Percentiles rank a stretch among this genome's conserved stretches.
These are phyloP conservation scores for Sporothrix pseudoabietina DNA, from an alignment of 2,329 filamentous ascomycete genomes.

Conservation along the genomic window DNA sequence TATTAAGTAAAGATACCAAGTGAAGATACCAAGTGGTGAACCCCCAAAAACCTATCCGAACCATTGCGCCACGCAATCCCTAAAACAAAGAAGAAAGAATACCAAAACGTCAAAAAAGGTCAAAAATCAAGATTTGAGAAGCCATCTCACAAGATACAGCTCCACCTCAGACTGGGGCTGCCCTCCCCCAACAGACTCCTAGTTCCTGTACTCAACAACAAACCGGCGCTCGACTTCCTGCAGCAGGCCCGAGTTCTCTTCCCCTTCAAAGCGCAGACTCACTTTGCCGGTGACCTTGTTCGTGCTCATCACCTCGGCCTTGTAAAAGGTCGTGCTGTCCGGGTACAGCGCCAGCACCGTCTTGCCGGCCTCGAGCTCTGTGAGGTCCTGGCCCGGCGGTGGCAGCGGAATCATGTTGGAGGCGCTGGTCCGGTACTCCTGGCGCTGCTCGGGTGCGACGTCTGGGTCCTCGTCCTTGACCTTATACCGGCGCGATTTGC, in stretches of 20 bases:
- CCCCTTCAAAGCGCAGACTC: slow-evolving; percentile 75
- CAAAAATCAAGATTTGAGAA: too few relatives aligned
- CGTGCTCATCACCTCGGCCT: slow-evolving; percentile 76
- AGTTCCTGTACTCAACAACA: slow-evolving; percentile 68
- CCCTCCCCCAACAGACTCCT: neutral
- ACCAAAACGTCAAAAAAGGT: neutral
- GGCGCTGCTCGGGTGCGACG: slow-evolving; percentile 60
- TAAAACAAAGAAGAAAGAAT: neutral
- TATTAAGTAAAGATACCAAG: neutral
- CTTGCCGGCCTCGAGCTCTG: slow-evolving; percentile 67
- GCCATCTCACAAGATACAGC: too few relatives aligned
- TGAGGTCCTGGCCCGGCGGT: slow-evolving; percentile 54
- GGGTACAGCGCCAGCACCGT: slow-evolving; percentile 78
- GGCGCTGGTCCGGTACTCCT: slow-evolving; percentile 70
- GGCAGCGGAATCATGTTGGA: slow-evolving; percentile 78
- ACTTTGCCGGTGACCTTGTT: slow-evolving; percentile 56
- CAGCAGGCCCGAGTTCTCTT: slow-evolving; percentile 71
- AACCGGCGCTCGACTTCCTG: slow-evolving; percentile 75
- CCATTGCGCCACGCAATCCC: slow-evolving; percentile 19
- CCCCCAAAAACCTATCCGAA: neutral
- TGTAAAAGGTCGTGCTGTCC: slow-evolving; percentile 83
- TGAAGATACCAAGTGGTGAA: neutral
- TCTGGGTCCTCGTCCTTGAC: slow-evolving; percentile 80
- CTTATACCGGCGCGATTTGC: slow-evolving; percentile 75
- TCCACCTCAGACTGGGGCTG: too few relatives aligned